These are phyloP conservation scores for Aspergillus flavus DNA, from an alignment of 2,329 filamentous ascomycete genomes.

Conservation along the genomic window DNA sequence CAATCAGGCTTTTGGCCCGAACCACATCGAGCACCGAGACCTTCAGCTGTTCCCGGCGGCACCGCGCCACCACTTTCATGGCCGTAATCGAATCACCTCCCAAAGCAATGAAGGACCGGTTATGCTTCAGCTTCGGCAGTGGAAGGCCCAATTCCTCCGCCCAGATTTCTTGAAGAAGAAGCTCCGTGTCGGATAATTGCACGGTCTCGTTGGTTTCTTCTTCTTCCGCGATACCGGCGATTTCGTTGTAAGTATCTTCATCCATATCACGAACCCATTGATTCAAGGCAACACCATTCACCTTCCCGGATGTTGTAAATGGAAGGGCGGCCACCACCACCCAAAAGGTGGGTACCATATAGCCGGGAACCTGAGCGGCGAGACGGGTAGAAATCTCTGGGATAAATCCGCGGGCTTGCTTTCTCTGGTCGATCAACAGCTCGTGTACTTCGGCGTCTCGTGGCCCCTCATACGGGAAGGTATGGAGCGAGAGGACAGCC, in stretches of 20 bases:
- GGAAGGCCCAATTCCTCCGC: constrained; percentile 45
- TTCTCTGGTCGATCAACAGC: not conserved
- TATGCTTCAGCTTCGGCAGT: constrained; percentile 49
- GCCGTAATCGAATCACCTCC: constrained; percentile 21
- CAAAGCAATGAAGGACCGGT: constrained; percentile 46
- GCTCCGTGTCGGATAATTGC: constrained; percentile 6
- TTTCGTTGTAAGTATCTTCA: not conserved
- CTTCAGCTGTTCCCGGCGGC: constrained; percentile 7
- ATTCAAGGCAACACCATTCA: not conserved
- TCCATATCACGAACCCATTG: constrained; percentile 4
- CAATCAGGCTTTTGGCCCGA: not conserved
- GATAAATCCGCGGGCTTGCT: not conserved
- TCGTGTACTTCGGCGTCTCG: not conserved
- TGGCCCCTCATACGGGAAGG: not conserved
- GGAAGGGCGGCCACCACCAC: not conserved
- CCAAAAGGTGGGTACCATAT: constrained; percentile 10
- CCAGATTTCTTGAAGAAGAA: constrained; percentile 12
- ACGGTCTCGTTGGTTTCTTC: not conserved
- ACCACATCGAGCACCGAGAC: not conserved
- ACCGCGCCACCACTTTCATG: constrained; percentile 12
- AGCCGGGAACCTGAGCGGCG: not conserved
- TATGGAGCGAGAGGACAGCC: not conserved
- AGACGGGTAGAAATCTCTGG: not conserved
- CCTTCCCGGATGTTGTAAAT: constrained; percentile 2
- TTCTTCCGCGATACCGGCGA: not conserved